Conservation (phyloP, 2,329 filamentous ascomycete species). For the Ilyonectria destructans region DNA sequence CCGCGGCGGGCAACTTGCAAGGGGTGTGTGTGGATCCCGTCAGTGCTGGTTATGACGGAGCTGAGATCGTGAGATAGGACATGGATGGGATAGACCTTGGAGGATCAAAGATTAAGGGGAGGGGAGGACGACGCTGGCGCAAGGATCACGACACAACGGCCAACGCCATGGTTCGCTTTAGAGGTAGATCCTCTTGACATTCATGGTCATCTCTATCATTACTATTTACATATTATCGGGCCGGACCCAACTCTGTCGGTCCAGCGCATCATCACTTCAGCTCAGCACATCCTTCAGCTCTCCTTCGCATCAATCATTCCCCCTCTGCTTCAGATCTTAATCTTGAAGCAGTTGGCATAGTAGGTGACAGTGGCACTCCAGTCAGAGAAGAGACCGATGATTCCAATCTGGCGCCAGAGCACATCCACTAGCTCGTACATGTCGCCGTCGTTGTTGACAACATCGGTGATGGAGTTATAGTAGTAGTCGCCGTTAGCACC, state of each 20-base stretch:
- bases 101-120: conserved; percentile 6
- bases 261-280: neutral
- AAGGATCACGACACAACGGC: neutral
- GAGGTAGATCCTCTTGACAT: neutral
- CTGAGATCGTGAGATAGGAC: neutral
- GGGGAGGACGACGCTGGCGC: neutral
- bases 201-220: conserved; percentile 16
- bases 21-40: neutral
- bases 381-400: conserved; percentile 77
- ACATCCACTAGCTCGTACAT: conserved; percentile 78
- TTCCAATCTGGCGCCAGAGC: conserved; percentile 73
- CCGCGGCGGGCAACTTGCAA: neutral
- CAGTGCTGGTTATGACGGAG: neutral
- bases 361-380: conserved; percentile 80
- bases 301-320: neutral
- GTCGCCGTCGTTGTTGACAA: conserved; percentile 76
- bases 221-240: conserved; percentile 5
- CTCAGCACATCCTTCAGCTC: neutral
- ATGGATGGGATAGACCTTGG: neutral
- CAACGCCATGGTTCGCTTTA: neutral
- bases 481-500: conserved; percentile 68
- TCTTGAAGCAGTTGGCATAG: conserved; percentile 79
- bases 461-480: conserved; percentile 69
- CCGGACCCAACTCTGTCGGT: neutral
- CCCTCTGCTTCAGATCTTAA: conserved; percentile 35